phyloP scores from a whole-genome alignment of 495 filamentous ascomycete species.

The Aspergillus kassunensis region DNA sequence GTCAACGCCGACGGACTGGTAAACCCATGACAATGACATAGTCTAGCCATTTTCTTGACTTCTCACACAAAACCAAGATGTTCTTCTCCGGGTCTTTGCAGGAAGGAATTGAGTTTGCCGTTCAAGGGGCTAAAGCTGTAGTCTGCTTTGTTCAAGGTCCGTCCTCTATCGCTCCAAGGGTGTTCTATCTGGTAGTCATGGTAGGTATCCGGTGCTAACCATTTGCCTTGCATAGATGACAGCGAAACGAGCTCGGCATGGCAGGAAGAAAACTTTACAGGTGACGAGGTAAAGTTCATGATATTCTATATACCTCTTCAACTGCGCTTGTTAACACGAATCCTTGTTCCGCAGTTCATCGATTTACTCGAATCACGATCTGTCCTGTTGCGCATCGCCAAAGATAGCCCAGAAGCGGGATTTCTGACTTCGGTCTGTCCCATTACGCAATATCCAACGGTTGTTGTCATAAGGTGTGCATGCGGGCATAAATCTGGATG shows the following conservation, averaged over 20 bases:
- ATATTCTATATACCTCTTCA: background rate
- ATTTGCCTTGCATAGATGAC: conserved; percentile 49
- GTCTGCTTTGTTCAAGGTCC: conserved; percentile 66
- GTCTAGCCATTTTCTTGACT: background rate
- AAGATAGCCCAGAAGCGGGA: conserved; percentile 71
- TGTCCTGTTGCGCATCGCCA: conserved; percentile 62
- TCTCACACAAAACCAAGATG: conserved; percentile 39
- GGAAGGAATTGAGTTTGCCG: conserved; percentile 69
- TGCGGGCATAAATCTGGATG: background rate
- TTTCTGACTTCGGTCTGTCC: conserved; percentile 80
- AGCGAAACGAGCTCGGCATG: conserved; percentile 61
- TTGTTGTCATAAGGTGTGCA: conserved; percentile 71
- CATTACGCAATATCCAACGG: conserved; percentile 63
- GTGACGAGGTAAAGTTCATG: conserved; percentile 44
- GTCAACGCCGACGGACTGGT: background rate
- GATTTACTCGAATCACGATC: conserved; percentile 51
- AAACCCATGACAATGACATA: background rate
- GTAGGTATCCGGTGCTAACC: conserved; percentile 10
- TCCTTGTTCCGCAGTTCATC: conserved; percentile 29
- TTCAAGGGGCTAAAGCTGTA: conserved; percentile 61
- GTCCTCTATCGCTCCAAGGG: too few species aligned
- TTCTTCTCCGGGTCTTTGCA: conserved; percentile 79
- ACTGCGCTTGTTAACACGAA: background rate
- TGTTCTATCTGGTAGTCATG: background rate
- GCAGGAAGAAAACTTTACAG: conserved; percentile 69